Evolutionary conservation across 148 eudicot genomes (phyloP).

Genomic region (Rhododendron ovatum): DNA sequence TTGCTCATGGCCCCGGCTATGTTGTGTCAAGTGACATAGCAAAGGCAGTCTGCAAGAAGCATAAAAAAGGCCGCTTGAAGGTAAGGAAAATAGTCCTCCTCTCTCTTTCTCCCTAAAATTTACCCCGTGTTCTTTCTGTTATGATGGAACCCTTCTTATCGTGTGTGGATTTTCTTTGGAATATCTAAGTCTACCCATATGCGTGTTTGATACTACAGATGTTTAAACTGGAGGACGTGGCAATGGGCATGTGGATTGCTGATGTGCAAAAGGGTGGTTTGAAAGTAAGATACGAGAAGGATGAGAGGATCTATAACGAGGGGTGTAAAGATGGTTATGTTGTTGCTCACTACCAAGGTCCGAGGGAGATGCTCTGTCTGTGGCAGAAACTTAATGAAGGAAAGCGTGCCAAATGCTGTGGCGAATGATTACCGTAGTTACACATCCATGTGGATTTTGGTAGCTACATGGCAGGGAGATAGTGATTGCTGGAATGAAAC

Average conservation of each 20-base stretch:
- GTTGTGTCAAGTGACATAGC: conserved; percentile 83
- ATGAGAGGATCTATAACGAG: conserved; percentile 55
- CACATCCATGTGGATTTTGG: background rate
- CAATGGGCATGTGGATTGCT: conserved; percentile 94
- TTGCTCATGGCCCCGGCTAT: conserved; percentile 98
- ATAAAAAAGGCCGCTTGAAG: conserved; percentile 61
- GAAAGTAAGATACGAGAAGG: conserved; percentile 63
- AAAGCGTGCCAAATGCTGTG: conserved; percentile 71
- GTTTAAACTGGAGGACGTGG: conserved; percentile 98
- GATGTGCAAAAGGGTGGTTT: conserved; percentile 72
- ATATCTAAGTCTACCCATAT: background rate
- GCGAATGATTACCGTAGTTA: conserved; percentile 24
- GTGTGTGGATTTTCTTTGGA: background rate
- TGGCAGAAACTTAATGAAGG: conserved; percentile 91
- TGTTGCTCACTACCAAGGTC: conserved; percentile 90
- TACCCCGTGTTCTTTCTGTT: background rate
- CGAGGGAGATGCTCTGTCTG: conserved; percentile 84
- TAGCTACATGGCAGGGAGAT: background rate
- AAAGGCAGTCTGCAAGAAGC: conserved; percentile 47
- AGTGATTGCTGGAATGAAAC: background rate
- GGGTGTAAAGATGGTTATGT: conserved; percentile 83
- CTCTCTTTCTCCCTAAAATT: background rate
- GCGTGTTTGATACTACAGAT: conserved; percentile 37
- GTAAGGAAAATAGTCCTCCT: conserved; percentile 25
- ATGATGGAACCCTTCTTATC: background rate